Base-by-base conservation (phyloP, 805 yeast species). In the Teunomyces pallodes region DNA sequence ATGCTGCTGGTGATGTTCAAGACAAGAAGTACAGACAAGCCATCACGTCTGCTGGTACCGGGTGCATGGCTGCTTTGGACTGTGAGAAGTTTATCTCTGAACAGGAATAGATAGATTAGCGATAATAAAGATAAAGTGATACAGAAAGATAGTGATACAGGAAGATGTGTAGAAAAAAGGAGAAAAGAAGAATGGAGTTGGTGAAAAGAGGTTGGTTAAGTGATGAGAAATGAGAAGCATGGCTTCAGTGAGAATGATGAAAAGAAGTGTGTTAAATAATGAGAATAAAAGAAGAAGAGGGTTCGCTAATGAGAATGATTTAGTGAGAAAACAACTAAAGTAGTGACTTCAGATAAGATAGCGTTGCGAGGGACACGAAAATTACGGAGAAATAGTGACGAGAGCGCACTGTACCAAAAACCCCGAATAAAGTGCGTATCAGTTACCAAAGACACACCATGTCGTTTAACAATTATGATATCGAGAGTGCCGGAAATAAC, bases 1-100 rank as follows among this genome's bases (percentile, higher is more conserved):
- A 87, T 59, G 99, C 99, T 51, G 99, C 99, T 51, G 99, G 99
- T 74, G 99, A 94, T 66, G 99, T 94, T 49, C 99, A 94, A 74
- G 99, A 94, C 74, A 86, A 89, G 70, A 82, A 81, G 67, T 94
- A 92, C 74, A 89, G 99, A 83, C 99, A 94, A 77, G 99, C 99
- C 50, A 90, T 94, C 65, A 94, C 99, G 36, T 90, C 97, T 68
- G 99, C 99, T n/a, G 99, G 99, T 65, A 81, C 96, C 54, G 99
- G 99, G 54, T 94, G 99, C 80, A 92, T 91, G 97, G 99, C 99
- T 61, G 99, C 96, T 51, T 80, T 94, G 53, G 98, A 94, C 62
- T 89, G 92, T 64, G 97, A 91, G 75, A 86, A 82, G 68, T 87
- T 79, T 69, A 67, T 91, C 53, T 74, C 92, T 41, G 95, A 87